Conservation (phyloP, 2,329 filamentous ascomycete genomes). For the Didymella pinodella region DNA sequence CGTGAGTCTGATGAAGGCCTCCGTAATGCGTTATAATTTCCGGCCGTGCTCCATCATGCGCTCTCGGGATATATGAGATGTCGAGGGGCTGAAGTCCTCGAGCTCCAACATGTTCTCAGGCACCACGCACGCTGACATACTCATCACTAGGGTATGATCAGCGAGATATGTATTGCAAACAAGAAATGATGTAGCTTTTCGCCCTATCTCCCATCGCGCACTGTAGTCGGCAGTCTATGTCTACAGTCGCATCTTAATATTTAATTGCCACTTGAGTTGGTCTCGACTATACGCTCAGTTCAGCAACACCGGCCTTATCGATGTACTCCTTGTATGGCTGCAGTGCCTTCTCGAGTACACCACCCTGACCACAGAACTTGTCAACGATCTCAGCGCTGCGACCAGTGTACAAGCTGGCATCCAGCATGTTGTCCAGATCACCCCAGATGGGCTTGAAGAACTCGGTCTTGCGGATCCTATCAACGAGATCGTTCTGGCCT, state of each 20-base stretch:
- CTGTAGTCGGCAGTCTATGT: slow-evolving; percentile 7
- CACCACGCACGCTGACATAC: background rate
- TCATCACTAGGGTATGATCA: background rate
- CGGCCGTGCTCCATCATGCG: no score
- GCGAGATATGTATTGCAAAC: no score
- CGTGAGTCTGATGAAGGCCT: no score
- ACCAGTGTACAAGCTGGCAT: slow-evolving; percentile 68
- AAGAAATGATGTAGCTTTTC: background rate
- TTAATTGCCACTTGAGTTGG: no score
- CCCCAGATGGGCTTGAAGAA: slow-evolving; percentile 77
- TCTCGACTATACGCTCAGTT: slow-evolving; percentile 40
- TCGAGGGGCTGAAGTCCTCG: no score
- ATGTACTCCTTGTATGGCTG: slow-evolving; percentile 61
- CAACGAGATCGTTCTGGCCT: slow-evolving; percentile 80
- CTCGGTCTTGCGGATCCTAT: slow-evolving; percentile 73
- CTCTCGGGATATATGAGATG: no score
- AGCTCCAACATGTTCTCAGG: no score
- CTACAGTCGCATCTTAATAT: background rate
- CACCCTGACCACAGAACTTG: slow-evolving; percentile 32
- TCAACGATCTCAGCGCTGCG: slow-evolving; percentile 52
- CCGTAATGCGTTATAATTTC: no score
- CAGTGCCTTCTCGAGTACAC: slow-evolving; percentile 50
- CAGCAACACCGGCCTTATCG: slow-evolving; percentile 41
- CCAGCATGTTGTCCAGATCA: slow-evolving; percentile 73
- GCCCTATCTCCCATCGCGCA: background rate